A percentile compares a stretch with the other conserved stretches of the same genome.
Evolutionary conservation across 352 stramenopile genomes (phyloP).

Genomic region (Phytopythium chamaehyphon): DNA sequence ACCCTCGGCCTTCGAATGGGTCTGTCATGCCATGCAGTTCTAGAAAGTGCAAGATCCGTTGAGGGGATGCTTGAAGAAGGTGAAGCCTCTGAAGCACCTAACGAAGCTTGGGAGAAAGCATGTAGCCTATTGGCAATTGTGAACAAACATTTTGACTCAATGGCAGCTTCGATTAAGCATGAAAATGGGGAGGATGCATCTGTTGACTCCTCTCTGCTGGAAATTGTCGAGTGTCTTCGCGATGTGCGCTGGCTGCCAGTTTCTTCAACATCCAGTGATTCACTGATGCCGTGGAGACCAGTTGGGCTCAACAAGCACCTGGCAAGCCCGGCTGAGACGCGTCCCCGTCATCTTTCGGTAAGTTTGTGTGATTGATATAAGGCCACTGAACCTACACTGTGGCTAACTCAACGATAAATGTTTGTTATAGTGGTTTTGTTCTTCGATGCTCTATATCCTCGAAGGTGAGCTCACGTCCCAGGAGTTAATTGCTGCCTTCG

Average conservation of each 20-base stretch:
- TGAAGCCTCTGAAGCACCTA: constrained; percentile 7
- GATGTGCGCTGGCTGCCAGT: constrained; percentile 42
- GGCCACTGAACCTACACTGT: no score
- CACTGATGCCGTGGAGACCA: constrained; percentile 60
- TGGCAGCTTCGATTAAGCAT: constrained; percentile 19
- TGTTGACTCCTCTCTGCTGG: constrained; percentile 11
- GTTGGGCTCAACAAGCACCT: constrained; percentile 12
- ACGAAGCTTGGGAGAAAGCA: constrained; percentile 35
- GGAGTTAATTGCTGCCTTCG: constrained; percentile 48
- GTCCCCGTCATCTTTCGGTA: constrained; percentile 57
- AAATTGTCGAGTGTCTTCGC: constrained; percentile 29
- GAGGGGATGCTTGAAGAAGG: constrained; percentile 39
- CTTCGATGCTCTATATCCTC: constrained; percentile 43
- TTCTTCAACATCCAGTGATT: constrained; percentile 18
- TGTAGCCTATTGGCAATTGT: constrained; percentile 58
- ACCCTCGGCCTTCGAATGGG: constrained; percentile 49
- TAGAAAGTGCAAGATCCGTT: constrained; percentile 65
- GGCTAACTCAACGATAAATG: no score
- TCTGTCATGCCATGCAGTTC: constrained; percentile 63
- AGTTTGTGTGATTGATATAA: constrained; percentile 11
- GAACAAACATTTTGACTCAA: constrained; percentile 75
- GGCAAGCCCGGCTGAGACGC: constrained; percentile 34
- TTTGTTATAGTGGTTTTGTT: constrained; percentile 83
- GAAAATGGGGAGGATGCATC: constrained; percentile 6
- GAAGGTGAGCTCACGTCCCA: constrained; percentile 50